Conservation (phyloP, 2,329 filamentous ascomycete genomes). For the Emergomyces africanus region DNA sequence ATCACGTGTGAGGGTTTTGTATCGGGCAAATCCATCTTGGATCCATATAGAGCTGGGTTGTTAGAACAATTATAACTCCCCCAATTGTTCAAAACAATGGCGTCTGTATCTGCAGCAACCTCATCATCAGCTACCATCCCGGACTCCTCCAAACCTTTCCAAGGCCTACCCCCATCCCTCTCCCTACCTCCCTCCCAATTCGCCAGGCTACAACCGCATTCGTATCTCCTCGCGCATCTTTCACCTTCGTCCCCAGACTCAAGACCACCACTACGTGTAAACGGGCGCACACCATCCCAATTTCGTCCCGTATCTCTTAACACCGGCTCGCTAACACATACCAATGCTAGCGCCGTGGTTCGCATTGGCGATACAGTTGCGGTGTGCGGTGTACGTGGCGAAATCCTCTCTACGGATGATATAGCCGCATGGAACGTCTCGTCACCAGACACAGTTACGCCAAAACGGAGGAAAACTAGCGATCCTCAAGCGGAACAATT, state of each 20-base stretch:
- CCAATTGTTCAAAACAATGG: background rate
- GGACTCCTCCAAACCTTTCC: background rate
- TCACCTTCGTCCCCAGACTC: constrained; percentile 41
- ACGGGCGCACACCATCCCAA: constrained; percentile 59
- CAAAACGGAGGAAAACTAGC: constrained; percentile 19
- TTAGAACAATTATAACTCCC: background rate
- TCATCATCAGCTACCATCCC: background rate
- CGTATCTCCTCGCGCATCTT: constrained; percentile 83
- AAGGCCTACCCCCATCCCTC: constrained; percentile 28
- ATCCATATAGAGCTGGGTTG: too few relatives aligned
- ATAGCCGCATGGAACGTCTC: constrained; percentile 46
- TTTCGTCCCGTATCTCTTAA: constrained; percentile 65
- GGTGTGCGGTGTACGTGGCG: constrained; percentile 84
- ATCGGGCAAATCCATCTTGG: too few relatives aligned
- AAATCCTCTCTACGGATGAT: constrained; percentile 63
- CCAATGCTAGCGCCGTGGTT: constrained; percentile 80
- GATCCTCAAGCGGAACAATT: constrained; percentile 11
- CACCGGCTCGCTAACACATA: constrained; percentile 71
- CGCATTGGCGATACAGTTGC: constrained; percentile 81
- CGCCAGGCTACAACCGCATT: constrained; percentile 76
- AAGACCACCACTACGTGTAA: constrained; percentile 56
- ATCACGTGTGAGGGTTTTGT: too few relatives aligned
- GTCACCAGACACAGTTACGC: constrained; percentile 24
- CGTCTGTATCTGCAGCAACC: background rate
- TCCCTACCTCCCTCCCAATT: constrained; percentile 56